Base-by-base conservation (phyloP, 495 filamentous ascomycete species). In the Talaromyces stipitatus region DNA sequence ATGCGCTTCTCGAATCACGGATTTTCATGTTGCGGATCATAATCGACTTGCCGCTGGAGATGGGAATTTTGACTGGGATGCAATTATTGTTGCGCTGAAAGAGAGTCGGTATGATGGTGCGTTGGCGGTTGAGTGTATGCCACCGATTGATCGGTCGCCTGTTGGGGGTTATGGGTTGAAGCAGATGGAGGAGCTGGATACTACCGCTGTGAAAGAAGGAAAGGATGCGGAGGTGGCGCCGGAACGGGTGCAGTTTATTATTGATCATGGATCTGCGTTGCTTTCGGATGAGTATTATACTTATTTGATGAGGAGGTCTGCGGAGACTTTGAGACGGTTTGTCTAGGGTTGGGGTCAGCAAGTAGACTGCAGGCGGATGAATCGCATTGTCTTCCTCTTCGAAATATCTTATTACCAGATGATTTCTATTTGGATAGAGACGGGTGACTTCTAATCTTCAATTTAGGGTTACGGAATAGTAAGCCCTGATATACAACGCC, bases 231-330 rank as follows among this genome's bases (percentile, higher is more conserved):
- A 60, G 50, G 64, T 64, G 2, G 56, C 62, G 4, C 38, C 32
- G 24, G 65, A 60, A 1, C 61, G 58, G 16, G 16, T 67, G 24
- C 59, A 64, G 24, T 67, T 67, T 20, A 48, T 67, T 24, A 64
- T 62, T 23, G 65, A 68, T 55, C 64, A 66, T 58, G 61, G 61
- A 8, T 64, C 59, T 9, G 65, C 63, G 29, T 61, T 68, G n/a
- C 20, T 64, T 4, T 61, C 46, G 46, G 65, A 68, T 1, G 59
- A 61, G 27, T 68, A 62, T 20, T 64, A 68, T 38, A 60, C 59
- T 45, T 51, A 22, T 18, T 54, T 67, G 57, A n/a, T 68, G n/a
- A 54, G 48, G 11, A 48, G 58, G 30, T 59, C 64, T 41, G 65
- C 60, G 27, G 59, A 62, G 33, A 62, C 59, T 0, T 58, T 66